Base-by-base conservation (phyloP, 2,329 filamentous ascomycete species). In the Pseudopyrenochaeta lycopersici region DNA sequence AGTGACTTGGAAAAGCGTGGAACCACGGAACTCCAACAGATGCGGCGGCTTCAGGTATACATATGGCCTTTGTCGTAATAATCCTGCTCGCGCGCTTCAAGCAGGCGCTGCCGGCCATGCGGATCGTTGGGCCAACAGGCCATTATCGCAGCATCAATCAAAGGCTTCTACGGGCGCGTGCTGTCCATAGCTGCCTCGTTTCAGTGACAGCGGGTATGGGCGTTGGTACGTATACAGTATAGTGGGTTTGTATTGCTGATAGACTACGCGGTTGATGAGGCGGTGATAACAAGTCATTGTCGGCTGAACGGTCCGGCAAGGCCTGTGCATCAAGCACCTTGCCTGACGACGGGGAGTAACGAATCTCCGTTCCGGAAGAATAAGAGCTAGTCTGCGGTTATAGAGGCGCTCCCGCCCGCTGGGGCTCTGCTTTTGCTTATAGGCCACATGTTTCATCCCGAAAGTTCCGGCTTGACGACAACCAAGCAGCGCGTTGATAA, bases 291-390 rank as follows among this genome's bases (percentile, higher is more conserved):
- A 55, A 44, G 27, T 41, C 43, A 40, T 29, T 51, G 35, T 53
- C 69, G 69, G 69, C 54, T 67, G 48, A 46, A 42, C 69, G 69
- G 69, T 62, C 69, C 69, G 69, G 31, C 32, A 54, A 52, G 47
- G 63, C 64, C 54, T 56, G 32, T 47, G 36, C 47, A 33, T 40
- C 31, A 42, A 46, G 51, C 47, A 50, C 47, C 32, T 53, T 46
- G 31, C 41, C 48, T 18, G 40, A 36, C 21, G 31, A 50, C 43
- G 47, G 54, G 55, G 52, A 54, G 35, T 10, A 43, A 46, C 42
- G 51, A 50, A 44, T 56, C n/a, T 54, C 58, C 54, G 56, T 44
- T 46, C 61, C 61, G 61, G 54, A 21, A 56, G 49, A 46, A 50
- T 29, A 35, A 35, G 52, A 27, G 41, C 40, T 56, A 60, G 51